Percentiles rank a stretch among this genome's conserved stretches.
Evolutionary conservation across 352 stramenopile species (phyloP).

Genomic region (Aphanomyces stellatus): DNA sequence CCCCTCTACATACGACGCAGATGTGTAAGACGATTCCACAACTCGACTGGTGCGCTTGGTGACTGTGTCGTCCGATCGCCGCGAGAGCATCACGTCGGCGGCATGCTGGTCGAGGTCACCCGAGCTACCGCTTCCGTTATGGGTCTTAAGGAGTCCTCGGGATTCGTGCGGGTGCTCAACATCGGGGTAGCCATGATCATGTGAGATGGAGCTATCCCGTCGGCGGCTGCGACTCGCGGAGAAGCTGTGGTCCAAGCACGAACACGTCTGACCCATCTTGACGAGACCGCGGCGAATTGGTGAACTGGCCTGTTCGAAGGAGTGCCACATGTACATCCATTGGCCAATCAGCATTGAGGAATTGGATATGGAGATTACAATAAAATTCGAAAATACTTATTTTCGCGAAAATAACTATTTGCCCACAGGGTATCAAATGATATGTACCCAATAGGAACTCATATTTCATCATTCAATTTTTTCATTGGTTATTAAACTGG

Average conservation of each 20-base stretch:
- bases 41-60: constrained; percentile 23
- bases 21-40: constrained; percentile 49
- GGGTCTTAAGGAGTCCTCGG: constrained; percentile 13
- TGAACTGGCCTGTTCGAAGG: background rate
- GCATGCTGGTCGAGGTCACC: background rate
- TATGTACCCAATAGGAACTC: no score
- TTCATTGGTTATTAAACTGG: no score
- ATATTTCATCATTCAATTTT: no score
- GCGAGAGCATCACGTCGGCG: background rate
- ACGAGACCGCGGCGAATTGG: background rate
- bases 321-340: no score
- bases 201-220: constrained; percentile 23
- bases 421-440: no score
- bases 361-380: no score
- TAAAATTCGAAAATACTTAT: no score
- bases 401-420: no score
- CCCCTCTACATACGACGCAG: constrained; percentile 2
- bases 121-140: no score
- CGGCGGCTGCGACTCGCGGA: constrained; percentile 47
- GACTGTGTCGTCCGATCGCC: background rate
- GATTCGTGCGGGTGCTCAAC: constrained; percentile 39
- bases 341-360: no score
- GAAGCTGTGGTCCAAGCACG: constrained; percentile 54
- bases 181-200: constrained; percentile 24
- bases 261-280: constrained; percentile 64